Evolutionary conservation across 106 monocot species (phyloP), one percentile per base, ranked within the genome.

Genomic region (Dendrobium nobile): DNA sequence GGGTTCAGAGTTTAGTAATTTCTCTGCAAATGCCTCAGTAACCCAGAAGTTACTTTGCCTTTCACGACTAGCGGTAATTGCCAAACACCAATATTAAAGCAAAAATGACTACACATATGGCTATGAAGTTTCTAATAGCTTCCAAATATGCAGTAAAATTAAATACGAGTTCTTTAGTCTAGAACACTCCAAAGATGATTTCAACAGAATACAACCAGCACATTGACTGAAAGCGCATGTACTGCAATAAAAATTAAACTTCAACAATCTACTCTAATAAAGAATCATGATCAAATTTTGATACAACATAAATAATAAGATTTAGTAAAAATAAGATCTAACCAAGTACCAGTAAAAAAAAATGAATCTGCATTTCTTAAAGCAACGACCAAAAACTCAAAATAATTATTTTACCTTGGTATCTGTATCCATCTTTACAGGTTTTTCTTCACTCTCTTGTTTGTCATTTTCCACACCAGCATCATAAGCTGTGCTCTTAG

Each of bases 351-450:
- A 61, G n/a, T 61, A 1, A 51, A 51, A 59, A 61, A n/a, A 61
- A 0, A 19, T 61, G 61, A 70, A 70, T 33, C 2, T 33, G 37
- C 31, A 70, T 70, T 16, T 70, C 33, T 70, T 70, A 33, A 70
- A 33, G 0, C 16, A 37, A 33, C 4, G 16, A 70, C 37, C 70
- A 70, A 65, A 65, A 70, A 70, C 31, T 61, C 10, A 31, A 70
- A 33, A 70, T 11, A 2, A 70, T 33, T 70, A 75, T 18, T 2
- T 19, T 76, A 94, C 97, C 92, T 97, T 97, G 47, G 82, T 41
- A 84, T 97, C 97, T 37, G 94, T 93, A 86, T 99, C 95, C 91
- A 93, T 91, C 75, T 85, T 85, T 18, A 78, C 88, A 75, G 90
- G 88, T 79, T 87, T 94, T 15, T 90, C 86, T 85, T 84, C 86